phyloP scores from a whole-genome alignment of 2,329 filamentous ascomycete genomes.

The Alternaria metachromatica region DNA sequence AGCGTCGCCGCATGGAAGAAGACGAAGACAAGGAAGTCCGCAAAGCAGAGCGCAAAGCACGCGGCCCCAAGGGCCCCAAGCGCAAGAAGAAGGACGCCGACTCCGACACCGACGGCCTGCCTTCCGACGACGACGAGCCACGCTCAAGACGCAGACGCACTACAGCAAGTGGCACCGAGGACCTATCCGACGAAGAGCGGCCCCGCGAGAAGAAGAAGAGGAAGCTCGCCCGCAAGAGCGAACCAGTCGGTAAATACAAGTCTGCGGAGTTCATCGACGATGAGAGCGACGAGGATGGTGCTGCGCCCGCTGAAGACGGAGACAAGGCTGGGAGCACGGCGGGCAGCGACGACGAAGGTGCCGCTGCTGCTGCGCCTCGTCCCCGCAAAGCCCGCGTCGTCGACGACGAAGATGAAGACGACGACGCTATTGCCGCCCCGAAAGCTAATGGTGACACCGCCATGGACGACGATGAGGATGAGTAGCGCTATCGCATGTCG shows the following conservation, averaged over 20 bases:
- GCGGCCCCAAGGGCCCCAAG: constrained; percentile 52
- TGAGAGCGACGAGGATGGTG: constrained; percentile 55
- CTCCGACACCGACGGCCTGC: constrained; percentile 53
- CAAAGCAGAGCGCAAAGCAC: constrained; percentile 65
- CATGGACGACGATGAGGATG: constrained; percentile 43
- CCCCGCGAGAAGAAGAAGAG: constrained; percentile 68
- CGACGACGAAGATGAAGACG: constrained; percentile 44
- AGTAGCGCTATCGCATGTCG: constrained; percentile 16
- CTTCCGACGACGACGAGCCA: constrained; percentile 47
- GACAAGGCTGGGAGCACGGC: constrained; percentile 14
- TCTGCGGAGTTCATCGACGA: constrained; percentile 83
- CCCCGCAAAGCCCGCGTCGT: constrained; percentile 41
- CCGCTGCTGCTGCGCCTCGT: constrained; percentile 27
- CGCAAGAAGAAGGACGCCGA: constrained; percentile 68
- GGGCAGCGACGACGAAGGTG: constrained; percentile 33
- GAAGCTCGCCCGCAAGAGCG: constrained; percentile 62
- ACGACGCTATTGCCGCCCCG: constrained; percentile 29
- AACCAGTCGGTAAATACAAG: constrained; percentile 73
- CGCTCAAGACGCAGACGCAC: constrained; percentile 45
- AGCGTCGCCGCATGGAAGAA: constrained; percentile 66
- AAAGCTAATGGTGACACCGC: constrained; percentile 30
- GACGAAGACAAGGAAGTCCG: constrained; percentile 80
- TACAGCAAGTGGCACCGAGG: constrained; percentile 49
- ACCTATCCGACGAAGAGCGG: constrained; percentile 63
- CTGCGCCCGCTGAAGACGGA: constrained; percentile 23